Conservation (phyloP, 2,329 filamentous ascomycete species). For the Colletotrichum truncatum region DNA sequence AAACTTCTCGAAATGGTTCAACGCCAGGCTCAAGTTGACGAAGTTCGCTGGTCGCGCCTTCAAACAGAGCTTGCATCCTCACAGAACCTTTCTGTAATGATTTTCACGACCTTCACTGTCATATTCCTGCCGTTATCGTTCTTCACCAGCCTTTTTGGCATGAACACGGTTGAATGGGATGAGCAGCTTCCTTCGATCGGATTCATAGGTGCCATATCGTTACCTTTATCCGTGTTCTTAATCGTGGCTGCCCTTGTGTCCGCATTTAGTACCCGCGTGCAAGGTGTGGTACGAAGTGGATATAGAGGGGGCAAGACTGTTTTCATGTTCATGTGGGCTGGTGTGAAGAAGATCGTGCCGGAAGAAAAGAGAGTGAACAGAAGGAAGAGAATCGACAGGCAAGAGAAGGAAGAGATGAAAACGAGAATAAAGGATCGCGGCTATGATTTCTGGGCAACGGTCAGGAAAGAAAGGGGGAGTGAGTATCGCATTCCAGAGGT, state of each 20-base stretch:
- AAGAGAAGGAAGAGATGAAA: slow-evolving; percentile 5
- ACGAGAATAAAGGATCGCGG: slow-evolving; percentile 39
- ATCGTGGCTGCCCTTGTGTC: slow-evolving; percentile 60
- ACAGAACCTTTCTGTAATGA: slow-evolving; percentile 71
- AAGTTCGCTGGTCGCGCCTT: slow-evolving; percentile 69
- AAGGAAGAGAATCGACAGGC: slow-evolving; percentile 27
- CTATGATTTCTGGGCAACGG: slow-evolving; percentile 53
- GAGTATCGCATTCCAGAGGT: slow-evolving; percentile 50
- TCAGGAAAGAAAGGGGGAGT: slow-evolving; percentile 47
- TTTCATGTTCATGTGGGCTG: not conserved
- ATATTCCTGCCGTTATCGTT: slow-evolving; percentile 72
- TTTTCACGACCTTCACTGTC: slow-evolving; percentile 71
- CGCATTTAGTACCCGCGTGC: slow-evolving; percentile 62
- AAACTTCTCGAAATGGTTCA: slow-evolving; percentile 74
- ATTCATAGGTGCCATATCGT: slow-evolving; percentile 57
- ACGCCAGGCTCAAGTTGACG: slow-evolving; percentile 72
- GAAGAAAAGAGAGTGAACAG: slow-evolving; percentile 27
- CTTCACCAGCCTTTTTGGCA: slow-evolving; percentile 72
- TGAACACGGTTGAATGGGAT: slow-evolving; percentile 71
- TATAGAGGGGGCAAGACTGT: not conserved
- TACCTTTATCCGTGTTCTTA: slow-evolving; percentile 57
- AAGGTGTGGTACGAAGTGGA: slow-evolving; percentile 40
- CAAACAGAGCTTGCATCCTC: slow-evolving; percentile 70
- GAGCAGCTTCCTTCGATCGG: slow-evolving; percentile 53
- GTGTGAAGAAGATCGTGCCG: slow-evolving; percentile 4